Evolutionary conservation across 169 alveolate genomes (phyloP).

Genomic region (Eimeria praecox): DNA sequence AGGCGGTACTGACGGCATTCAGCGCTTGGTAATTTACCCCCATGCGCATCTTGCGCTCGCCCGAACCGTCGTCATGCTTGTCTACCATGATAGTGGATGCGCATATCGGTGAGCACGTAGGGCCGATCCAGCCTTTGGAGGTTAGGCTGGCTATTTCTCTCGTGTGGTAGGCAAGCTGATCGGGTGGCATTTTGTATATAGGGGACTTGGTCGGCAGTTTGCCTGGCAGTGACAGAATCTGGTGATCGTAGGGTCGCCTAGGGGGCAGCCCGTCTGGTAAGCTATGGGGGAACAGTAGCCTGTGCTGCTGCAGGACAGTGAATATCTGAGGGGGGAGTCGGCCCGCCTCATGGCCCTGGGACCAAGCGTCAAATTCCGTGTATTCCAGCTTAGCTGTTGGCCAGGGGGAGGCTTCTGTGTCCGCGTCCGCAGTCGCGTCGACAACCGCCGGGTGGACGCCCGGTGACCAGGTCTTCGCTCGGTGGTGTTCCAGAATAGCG

Average conservation of each 20-base stretch:
- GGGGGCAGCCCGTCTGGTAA: neutral
- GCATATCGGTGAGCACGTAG: neutral
- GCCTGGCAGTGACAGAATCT: neutral
- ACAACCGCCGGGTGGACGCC: neutral
- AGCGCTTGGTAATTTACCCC: neutral
- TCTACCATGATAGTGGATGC: slow-evolving; percentile 1
- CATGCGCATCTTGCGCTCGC: slow-evolving; percentile 21
- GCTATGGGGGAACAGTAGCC: neutral
- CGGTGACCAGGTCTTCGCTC: neutral
- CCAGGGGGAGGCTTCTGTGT: neutral
- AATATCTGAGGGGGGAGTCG: neutral
- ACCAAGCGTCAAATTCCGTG: neutral
- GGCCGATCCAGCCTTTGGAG: neutral
- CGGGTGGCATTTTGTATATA: neutral
- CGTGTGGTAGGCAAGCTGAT: slow-evolving; percentile 1
- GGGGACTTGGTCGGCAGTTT: slow-evolving; percentile 6
- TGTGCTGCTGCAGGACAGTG: neutral
- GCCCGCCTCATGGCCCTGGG: neutral
- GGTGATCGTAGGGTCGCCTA: neutral
- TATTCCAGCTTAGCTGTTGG: neutral
- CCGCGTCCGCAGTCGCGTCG: neutral
- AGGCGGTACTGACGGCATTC: neutral
- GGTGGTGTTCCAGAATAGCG: neutral
- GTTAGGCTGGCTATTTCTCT: slow-evolving; percentile 19
- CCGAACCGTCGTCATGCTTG: neutral